A percentile compares a stretch with the other conserved stretches of the same genome.
Conservation (phyloP, 164 flowering plant genomes). For the Annona cherimola region DNA sequence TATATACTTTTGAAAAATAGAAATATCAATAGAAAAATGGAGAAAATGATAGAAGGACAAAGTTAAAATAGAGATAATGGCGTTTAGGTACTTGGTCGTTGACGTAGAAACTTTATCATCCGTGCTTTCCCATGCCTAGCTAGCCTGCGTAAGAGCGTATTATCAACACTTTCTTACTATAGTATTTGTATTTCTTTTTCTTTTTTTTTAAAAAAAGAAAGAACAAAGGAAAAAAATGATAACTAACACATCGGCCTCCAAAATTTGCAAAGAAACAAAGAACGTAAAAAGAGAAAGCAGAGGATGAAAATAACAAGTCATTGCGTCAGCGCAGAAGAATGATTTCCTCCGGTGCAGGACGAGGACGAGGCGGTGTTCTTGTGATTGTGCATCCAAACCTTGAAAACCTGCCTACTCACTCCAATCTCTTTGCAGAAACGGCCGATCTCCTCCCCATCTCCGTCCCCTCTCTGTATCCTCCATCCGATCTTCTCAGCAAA, state of each 20-base stretch:
- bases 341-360: background rate
- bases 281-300: no score
- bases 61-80: no score
- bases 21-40: no score
- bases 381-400: constrained; percentile 35
- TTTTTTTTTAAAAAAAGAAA: no score
- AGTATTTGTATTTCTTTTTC: no score
- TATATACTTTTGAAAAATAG: no score
- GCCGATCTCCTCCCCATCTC: constrained; percentile 15
- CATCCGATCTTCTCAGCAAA: constrained; percentile 17
- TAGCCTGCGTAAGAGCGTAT: no score
- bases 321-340: constrained; percentile 7
- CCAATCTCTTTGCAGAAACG: constrained; percentile 24
- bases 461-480: constrained; percentile 9
- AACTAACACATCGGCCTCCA: background rate
- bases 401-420: constrained; percentile 24
- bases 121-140: no score
- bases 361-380: constrained; percentile 9
- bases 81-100: no score
- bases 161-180: no score
- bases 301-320: background rate
- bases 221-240: background rate
- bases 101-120: no score
- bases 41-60: no score
- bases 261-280: background rate